phyloP scores from a whole-genome alignment of 1,139 yeast species.

The Yamadazyma oceani region DNA sequence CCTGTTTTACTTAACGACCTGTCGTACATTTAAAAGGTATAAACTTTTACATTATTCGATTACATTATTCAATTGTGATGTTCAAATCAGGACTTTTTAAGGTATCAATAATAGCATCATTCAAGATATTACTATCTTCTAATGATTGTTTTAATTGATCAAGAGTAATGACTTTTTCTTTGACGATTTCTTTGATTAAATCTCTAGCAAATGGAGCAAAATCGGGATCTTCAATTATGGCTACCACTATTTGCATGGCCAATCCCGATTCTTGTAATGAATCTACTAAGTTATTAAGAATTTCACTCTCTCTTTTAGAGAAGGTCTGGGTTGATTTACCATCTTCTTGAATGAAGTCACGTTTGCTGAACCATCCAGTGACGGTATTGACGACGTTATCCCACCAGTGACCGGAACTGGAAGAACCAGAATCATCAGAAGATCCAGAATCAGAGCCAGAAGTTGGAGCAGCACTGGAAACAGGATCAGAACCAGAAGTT shows the following conservation, averaged over 20 bases:
- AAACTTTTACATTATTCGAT: neutral
- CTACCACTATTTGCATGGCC: constrained; percentile 24
- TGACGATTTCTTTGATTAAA: constrained; percentile 19
- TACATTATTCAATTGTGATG: constrained; percentile 7
- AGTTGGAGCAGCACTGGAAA: constrained; percentile 9
- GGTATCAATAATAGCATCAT: constrained; percentile 18
- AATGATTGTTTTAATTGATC: constrained; percentile 18
- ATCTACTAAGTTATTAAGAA: constrained; percentile 25
- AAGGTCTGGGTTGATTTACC: constrained; percentile 7
- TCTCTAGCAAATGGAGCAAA: constrained; percentile 22
- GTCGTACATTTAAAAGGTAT: no score
- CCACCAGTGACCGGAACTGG: constrained; percentile 9
- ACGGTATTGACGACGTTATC: constrained; percentile 6
- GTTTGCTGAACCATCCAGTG: constrained; percentile 16
- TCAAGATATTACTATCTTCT: constrained; percentile 17
- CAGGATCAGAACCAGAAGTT: constrained; percentile 6
- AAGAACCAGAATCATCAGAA: constrained; percentile 7
- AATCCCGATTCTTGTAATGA: constrained; percentile 33
- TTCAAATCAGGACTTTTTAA: constrained; percentile 15
- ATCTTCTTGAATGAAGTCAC: constrained; percentile 10
- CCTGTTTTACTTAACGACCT: no score
- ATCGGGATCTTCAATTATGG: constrained; percentile 13
- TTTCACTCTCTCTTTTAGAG: constrained; percentile 23
- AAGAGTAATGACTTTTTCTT: constrained; percentile 17
- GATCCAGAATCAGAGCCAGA: constrained; percentile 7